Evolutionary conservation across 305 asterid genomes (phyloP), one percentile per base, ranked within the genome.

Genomic region (Lippia alba): DNA sequence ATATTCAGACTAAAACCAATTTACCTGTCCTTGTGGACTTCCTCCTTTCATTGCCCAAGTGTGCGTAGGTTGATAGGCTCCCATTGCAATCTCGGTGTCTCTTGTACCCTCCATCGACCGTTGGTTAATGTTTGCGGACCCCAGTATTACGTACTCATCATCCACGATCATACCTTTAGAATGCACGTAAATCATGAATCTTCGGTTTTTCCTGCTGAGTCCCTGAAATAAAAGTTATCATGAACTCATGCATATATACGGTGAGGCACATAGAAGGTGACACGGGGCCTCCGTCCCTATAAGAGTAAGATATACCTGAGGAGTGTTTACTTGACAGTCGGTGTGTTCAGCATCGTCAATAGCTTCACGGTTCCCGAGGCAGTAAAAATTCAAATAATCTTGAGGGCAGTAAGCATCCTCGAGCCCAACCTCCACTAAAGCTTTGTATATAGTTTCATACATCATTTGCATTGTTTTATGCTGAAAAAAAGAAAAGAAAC

Each of bases 391-490:
- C 79, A 91, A 80, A 76, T 69, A 94, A 86, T 94, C 99, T 79
- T 88, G 89, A 2, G 98, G 99, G n/a, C 90, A 80, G 85, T 68
- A 79, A 32, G 96, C 80, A 67, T 84, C 89, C 82, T 94, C 93
- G 49, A 92, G 99, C 67, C 96, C 99, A 75, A 87, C 98, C 84
- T 92, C 99, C 73, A 83, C 97, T 51, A 94, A 72, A 66, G 99
- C 97, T 83, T 89, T 92, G 88, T 90, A 82, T 53, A 95, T 90
- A 14, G 97, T 92, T 79, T 92, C 94, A 67, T 90, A 95, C 99
- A 95, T 95, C 99, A 92, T 95, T 87, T 92, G 97, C 98, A 95
- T 95, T 41, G 98, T 95, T 79, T 92, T 94, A 72, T 90, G 81
- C 98, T 94, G 95, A 56, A 66, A 54, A 56, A 66, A 32, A 69